Evolutionary conservation across 495 filamentous ascomycete species (phyloP).

Genomic region (Cryomyces minteri): DNA sequence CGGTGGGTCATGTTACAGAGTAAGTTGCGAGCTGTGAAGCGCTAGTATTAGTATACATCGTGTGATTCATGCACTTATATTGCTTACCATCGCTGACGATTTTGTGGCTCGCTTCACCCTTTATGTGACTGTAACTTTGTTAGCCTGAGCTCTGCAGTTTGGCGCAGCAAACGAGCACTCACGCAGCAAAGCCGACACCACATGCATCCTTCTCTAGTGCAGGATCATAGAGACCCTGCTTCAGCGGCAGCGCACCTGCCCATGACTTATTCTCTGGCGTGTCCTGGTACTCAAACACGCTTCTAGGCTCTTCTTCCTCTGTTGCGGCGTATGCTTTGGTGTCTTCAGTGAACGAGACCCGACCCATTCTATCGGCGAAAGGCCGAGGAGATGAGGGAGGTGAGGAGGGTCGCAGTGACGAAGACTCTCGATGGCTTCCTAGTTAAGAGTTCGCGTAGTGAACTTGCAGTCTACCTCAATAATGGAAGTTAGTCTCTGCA

Average conservation of each 20-base stretch:
- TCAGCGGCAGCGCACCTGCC: constrained; percentile 87
- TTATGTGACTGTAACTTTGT: constrained; percentile 56
- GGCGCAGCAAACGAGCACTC: constrained; percentile 22
- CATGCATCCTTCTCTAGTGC: constrained; percentile 97
- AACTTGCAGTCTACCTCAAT: too few relatives aligned
- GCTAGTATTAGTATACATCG: constrained; percentile 3
- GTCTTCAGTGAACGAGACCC: constrained; percentile 38
- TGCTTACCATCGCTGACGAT: constrained; percentile 94
- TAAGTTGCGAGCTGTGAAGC: constrained; percentile 55
- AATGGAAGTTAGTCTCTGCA: too few relatives aligned
- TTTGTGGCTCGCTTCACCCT: constrained; percentile 94
- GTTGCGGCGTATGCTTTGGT: constrained; percentile 36
- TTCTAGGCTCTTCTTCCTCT: constrained; percentile 37
- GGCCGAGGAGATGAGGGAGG: constrained; percentile 10
- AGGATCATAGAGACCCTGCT: constrained; percentile 97
- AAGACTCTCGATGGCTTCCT: too few relatives aligned
- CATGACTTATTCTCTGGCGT: constrained; percentile 78
- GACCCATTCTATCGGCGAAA: constrained; percentile 43
- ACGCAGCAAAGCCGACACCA: constrained; percentile 98
- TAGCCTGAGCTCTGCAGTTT: constrained; percentile 1
- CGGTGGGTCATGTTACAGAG: constrained; percentile 99
- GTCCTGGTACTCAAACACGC: constrained; percentile 69
- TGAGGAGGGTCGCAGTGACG: too few relatives aligned
- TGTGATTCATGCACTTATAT: constrained; percentile 1
- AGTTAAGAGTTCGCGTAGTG: too few relatives aligned